Percentiles rank a stretch among this genome's conserved stretches.
These are phyloP conservation scores for Salix viminalis DNA, from an alignment of 345 rosid genomes.

Conservation along the genomic window DNA sequence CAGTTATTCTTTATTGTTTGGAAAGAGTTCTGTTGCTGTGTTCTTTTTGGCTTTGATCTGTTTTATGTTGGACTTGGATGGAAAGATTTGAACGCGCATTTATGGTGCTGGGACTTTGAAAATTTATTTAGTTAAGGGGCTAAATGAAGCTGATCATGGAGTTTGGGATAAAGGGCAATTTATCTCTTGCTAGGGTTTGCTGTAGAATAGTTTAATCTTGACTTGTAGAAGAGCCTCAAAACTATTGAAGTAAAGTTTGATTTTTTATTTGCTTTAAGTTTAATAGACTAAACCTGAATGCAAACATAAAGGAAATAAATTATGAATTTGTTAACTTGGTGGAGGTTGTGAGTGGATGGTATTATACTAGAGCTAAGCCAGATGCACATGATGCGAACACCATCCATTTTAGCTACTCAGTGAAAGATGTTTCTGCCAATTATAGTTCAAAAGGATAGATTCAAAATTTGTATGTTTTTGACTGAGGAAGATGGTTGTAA, in stretches of 20 bases:
- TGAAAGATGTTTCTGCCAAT: background rate
- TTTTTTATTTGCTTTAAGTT: background rate
- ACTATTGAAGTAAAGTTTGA: background rate
- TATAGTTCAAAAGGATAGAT: background rate
- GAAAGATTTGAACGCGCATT: background rate
- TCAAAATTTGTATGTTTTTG: background rate
- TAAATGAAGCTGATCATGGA: background rate
- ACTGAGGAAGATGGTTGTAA: background rate
- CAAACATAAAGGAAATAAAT: background rate
- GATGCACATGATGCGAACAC: background rate
- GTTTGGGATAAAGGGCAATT: background rate
- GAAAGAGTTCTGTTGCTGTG: background rate
- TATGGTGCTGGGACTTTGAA: background rate
- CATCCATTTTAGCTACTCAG: background rate
- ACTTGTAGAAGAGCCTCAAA: constrained; percentile 1
- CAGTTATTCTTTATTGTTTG: background rate
- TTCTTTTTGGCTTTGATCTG: background rate
- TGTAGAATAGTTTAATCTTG: background rate
- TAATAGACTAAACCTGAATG: background rate
- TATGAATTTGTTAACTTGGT: background rate
- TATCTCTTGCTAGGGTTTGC: background rate
- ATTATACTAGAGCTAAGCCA: background rate
- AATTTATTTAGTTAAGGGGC: background rate
- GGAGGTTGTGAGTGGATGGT: background rate
- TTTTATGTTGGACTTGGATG: background rate